Conservation (phyloP, 768 basidiomycete genomes). For the Rhodotorula kratochvilovae region DNA sequence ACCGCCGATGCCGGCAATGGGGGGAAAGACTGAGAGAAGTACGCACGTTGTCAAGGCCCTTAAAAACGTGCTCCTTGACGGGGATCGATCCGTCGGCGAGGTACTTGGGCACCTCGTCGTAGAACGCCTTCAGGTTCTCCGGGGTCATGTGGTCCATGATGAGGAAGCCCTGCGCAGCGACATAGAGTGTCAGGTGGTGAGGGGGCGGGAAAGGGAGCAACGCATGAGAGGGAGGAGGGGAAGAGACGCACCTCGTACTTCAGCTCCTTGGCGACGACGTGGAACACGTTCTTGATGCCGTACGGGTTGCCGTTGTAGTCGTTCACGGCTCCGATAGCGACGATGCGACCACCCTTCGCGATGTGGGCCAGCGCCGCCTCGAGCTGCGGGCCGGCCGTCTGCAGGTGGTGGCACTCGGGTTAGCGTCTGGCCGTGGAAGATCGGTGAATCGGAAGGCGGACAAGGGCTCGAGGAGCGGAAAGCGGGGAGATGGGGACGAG, state of each 20-base stretch:
- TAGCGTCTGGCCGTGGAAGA: too few species aligned
- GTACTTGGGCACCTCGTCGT: slow-evolving; percentile 38
- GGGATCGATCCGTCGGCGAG: slow-evolving; percentile 39
- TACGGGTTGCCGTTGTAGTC: slow-evolving; percentile 28
- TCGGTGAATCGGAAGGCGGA: too few species aligned
- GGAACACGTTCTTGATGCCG: slow-evolving; percentile 40
- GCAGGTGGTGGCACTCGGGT: too few species aligned
- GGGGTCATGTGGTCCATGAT: slow-evolving; percentile 36
- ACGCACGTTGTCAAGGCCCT: slow-evolving; percentile 38
- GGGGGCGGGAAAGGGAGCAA: not conserved
- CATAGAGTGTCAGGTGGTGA: too few species aligned
- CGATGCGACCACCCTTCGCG: slow-evolving; percentile 36
- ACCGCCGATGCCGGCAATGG: too few species aligned
- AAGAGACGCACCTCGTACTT: slow-evolving; percentile 40
- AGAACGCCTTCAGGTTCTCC: slow-evolving; percentile 36
- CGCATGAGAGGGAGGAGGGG: too few species aligned
- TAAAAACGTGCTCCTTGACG: slow-evolving; percentile 41
- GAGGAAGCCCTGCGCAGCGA: slow-evolving; percentile 12
- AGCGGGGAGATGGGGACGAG: too few species aligned
- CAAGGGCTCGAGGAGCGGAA: too few species aligned
- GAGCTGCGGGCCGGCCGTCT: slow-evolving; percentile 38
- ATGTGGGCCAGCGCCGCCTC: slow-evolving; percentile 39
- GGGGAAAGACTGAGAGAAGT: not conserved
- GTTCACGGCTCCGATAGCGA: slow-evolving; percentile 19
- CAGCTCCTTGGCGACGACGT: slow-evolving; percentile 41